Percentiles rank a stretch among this genome's conserved stretches.
These are phyloP conservation scores for Penicillium manginii DNA, from an alignment of 495 filamentous ascomycete genomes.

Conservation along the genomic window DNA sequence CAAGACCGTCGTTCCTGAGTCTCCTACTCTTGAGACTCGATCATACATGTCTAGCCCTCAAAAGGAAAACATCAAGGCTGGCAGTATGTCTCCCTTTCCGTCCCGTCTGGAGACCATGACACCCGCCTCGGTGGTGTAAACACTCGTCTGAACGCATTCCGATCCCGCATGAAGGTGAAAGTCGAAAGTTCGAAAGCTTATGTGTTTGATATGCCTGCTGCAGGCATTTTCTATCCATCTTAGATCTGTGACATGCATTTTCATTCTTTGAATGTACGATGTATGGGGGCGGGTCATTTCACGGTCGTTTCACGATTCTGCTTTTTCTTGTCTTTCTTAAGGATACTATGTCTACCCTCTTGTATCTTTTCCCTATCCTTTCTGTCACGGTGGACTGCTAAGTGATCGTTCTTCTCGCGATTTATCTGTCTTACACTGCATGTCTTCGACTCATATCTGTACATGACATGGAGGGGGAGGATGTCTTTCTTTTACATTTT, in stretches of 20 bases:
- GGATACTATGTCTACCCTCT: background rate
- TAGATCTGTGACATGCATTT: slow-evolving; percentile 21
- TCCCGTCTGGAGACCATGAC: slow-evolving; percentile 38
- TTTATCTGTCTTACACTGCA: background rate
- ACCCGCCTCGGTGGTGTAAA: slow-evolving; percentile 12
- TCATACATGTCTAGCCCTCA: slow-evolving; percentile 35
- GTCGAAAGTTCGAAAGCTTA: too few species aligned
- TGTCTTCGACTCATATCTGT: background rate
- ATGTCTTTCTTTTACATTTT: background rate
- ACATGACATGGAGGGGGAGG: background rate
- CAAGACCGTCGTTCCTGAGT: slow-evolving; percentile 35
- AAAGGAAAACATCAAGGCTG: slow-evolving; percentile 41
- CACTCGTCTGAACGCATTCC: background rate
- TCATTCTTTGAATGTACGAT: slow-evolving; percentile 26
- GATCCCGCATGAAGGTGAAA: background rate
- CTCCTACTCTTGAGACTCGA: slow-evolving; percentile 27
- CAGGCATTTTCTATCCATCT: background rate
- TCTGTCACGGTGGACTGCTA: background rate
- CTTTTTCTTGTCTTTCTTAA: background rate
- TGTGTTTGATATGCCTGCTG: background rate
- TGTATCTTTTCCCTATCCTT: slow-evolving; percentile 1
- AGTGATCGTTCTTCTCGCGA: background rate
- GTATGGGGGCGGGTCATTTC: slow-evolving; percentile 7
- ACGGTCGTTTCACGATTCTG: slow-evolving; percentile 1
- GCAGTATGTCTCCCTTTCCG: slow-evolving; percentile 40